Evolutionary conservation across 2,329 filamentous ascomycete genomes (phyloP).

Genomic region (Aspergillus caelatus): DNA sequence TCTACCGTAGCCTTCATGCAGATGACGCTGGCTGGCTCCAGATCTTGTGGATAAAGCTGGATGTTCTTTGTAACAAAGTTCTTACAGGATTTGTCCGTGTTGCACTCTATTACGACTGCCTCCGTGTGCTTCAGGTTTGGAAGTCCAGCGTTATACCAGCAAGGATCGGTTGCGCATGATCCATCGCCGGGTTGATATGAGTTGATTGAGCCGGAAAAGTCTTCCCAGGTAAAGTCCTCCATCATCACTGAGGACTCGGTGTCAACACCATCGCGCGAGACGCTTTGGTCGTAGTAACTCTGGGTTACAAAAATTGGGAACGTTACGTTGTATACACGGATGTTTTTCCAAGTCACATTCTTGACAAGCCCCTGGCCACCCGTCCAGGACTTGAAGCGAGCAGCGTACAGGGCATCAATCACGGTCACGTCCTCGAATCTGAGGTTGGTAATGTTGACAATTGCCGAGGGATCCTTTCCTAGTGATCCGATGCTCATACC

Average conservation of each 20-base stretch:
- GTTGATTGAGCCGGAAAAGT: conserved; percentile 48
- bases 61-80: conserved; percentile 39
- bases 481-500: conserved; percentile 50
- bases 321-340: conserved; percentile 47
- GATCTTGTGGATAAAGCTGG: conserved; percentile 35
- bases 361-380: conserved; percentile 47
- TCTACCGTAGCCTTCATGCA: conserved; percentile 39
- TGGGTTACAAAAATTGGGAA: conserved; percentile 54
- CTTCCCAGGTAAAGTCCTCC: conserved; percentile 46
- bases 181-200: conserved; percentile 47
- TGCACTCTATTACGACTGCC: conserved; percentile 47
- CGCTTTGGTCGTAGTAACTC: conserved; percentile 48
- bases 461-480: conserved; percentile 38
- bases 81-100: conserved; percentile 42
- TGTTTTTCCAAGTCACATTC: conserved; percentile 50
- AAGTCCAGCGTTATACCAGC: conserved; percentile 48
- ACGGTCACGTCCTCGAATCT: conserved; percentile 49
- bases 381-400: conserved; percentile 50
- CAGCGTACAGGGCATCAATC: conserved; percentile 45
- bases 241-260: conserved; percentile 45
- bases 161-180: conserved; percentile 46
- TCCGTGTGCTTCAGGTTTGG: conserved; percentile 44
- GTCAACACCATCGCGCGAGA: conserved; percentile 34
- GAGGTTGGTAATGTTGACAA: conserved; percentile 47
- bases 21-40: conserved; percentile 33